These are phyloP conservation scores for Mucor piriformis DNA, from an alignment of 371 early-diverging fungal genomes.

Conservation along the genomic window DNA sequence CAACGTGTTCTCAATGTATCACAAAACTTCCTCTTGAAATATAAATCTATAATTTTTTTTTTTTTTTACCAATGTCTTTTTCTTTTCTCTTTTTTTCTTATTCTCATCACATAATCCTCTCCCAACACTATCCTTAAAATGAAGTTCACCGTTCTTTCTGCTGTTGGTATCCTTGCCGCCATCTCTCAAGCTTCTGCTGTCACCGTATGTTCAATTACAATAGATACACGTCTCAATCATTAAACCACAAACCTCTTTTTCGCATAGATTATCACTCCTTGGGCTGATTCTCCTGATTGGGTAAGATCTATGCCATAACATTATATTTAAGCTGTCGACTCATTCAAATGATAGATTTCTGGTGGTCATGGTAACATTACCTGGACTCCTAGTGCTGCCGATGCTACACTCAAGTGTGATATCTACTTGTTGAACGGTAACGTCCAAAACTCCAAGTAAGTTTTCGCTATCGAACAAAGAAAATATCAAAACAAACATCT, in stretches of 20 bases:
- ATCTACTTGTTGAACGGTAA: constrained; percentile 51
- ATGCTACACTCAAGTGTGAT: constrained; percentile 38
- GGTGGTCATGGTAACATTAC: constrained; percentile 50
- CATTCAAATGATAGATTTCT: constrained; percentile 24
- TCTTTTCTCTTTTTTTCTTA: constrained; percentile 9
- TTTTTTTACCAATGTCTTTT: constrained; percentile 1
- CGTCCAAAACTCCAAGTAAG: constrained; percentile 45
- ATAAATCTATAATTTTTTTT: not conserved
- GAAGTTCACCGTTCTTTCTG: constrained; percentile 31
- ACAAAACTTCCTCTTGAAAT: constrained; percentile 22
- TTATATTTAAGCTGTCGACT: not conserved
- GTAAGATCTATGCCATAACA: constrained; percentile 24
- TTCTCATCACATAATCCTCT: not conserved
- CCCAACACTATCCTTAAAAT: constrained; percentile 23
- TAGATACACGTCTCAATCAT: not conserved
- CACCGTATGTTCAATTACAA: constrained; percentile 18
- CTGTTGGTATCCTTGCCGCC: constrained; percentile 27
- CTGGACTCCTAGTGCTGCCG: constrained; percentile 39
- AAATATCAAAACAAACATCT: not conserved
- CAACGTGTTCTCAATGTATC: constrained; percentile 35
- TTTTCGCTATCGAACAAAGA: not conserved
- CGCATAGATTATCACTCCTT: constrained; percentile 47
- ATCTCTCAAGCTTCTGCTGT: constrained; percentile 29
- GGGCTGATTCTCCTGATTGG: constrained; percentile 39
- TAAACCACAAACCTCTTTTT: not conserved